Base-by-base conservation (phyloP, 2,329 filamentous ascomycete genomes). In the Byssochlamys sp. region DNA sequence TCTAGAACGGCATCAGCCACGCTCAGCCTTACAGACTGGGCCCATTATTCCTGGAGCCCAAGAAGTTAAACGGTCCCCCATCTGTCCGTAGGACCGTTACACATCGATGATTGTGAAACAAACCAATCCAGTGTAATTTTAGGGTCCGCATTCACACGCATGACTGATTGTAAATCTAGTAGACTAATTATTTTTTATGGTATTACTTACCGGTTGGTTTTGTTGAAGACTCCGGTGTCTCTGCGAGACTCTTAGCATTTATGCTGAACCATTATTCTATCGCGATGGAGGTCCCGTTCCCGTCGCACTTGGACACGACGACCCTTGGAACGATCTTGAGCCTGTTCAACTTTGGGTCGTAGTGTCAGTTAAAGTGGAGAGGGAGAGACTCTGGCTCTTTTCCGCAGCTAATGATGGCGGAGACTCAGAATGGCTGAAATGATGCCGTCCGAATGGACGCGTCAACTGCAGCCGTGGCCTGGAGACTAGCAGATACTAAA, bases 381-480 rank as follows among this genome's bases (percentile, higher is more conserved):
- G 29, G 1, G 19, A 19, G n/a, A n/a, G n/a, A n/a, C 4, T 10
- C 11, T 31, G 29, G 29, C 29, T 31, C 29, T 31, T 7, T 7
- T 7, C 29, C 11, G 29, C 7, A 31, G 2, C 5, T 31, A 2
- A 7, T 31, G 70, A 61, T 0, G 73, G 73, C 2, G 75, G 62
- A 19, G 9, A 73, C 62, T 12, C 73, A 62, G 2, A 69, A 56
- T 73, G 1, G 66, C 72, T 10, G 73, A 67, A 12, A 74, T 64
- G 45, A 67, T 63, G 10, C 71, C 64, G 59, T 75, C 71, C 2
- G 66, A 66, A 7, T 59, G 31, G 14, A 35, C 54, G 59, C 35
- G 71, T 45, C 39, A 0, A 63, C 58, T 1, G 55, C 52, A 1
- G 65, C 66, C 3, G 61, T 58, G 9, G 35, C 14, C 11, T 55